Evolutionary conservation across 331 rosid species (phyloP), one percentile per base, ranked within the genome.

Genomic region (Rosa hybrid): DNA sequence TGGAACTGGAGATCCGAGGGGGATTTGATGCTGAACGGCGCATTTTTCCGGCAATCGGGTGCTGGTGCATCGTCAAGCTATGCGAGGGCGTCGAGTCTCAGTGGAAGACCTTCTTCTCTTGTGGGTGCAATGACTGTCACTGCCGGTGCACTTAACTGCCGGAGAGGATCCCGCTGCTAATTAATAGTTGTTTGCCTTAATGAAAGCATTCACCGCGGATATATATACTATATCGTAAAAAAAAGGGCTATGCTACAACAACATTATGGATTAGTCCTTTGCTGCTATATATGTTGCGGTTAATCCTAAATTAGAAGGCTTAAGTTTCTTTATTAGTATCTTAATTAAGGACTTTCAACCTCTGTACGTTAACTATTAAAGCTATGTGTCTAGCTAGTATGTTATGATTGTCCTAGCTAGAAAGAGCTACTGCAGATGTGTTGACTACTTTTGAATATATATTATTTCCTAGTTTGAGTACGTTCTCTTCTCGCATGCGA

Each of bases 1-100:
- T 94, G 98, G 98, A 92, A 94, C 78, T 94, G 98, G 98, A 86
- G 97, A 13, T 92, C 98, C 5, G 93, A 94, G 25, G 97, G 98
- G 0, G 98, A 94, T 74, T 53, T 92, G 81, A 60, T 94, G 83
- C 70, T 94, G 78, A 94, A 94, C 59, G 98, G 98, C 6, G 98
- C 98, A 2, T 94, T 57, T 77, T 94, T 94, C 85, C 82, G 76
- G 74, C 91, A 87, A 76, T 87, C 97, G 1, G 98, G 97, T 20
- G 93, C 97, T 0, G 89, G 84, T 25, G 91, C 93, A 14, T 80
- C 89, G 49, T 83, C 96, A 0, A 92, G 34, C 86, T 94, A 90
- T 53, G 88, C 97, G 7, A 87, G 89, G 46, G 97, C 98, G 1
- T 86, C 89, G 2, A 94, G 98, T 56, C 91, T 94, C 8, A 89